Base-by-base conservation (phyloP, 2,329 filamentous ascomycete genomes). In the Cadophora malorum region DNA sequence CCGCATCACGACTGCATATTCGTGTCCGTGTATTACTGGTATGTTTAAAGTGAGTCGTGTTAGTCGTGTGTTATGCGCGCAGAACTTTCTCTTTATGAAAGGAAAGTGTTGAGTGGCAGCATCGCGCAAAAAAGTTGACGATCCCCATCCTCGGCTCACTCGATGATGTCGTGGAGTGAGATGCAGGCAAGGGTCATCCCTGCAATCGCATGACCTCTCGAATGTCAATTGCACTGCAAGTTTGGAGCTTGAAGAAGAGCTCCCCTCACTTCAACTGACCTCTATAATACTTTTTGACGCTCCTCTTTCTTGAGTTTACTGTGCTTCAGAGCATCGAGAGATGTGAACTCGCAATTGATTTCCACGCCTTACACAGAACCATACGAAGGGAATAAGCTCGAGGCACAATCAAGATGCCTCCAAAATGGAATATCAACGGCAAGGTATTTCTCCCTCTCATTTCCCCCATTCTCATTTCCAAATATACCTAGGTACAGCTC, bases 371-470 rank as follows among this genome's bases (percentile, higher is more conserved):
- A 25, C 12, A 35, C n/a, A 58, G 8, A 33, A 58, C 19, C 4
- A 38, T 35, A 7, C 19, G 14, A 16, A 45, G 41, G 41, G 41
- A 45, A 45, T 28, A 3, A 28, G 28, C 28, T 28, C 28, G 28
- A 28, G 28, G 28, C 16, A 38, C 31, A 35, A 23, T 59, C 65
- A 69, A 47, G 45, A 73, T 74, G 73, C 65, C 73, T 61, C 71
- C 69, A 38, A 77, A 75, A 68, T 76, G 69, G 64, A 77, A 76
- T 53, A 23, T 77, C 68, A 76, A 76, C 65, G 70, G 68, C 21
- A 67, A 33, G 50, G 69, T 72, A 69, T 45, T 33, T n/a, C 21
- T 59, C 19, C 23, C 14, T 21, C 45, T 45, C 35, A 9, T 38
- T 38, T 38, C 33, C 33, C 33, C 4, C 5, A 38, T 38, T 38